These are phyloP conservation scores for Termitomyces sp. DNA, from an alignment of 768 basidiomycete genomes.

Conservation along the genomic window DNA sequence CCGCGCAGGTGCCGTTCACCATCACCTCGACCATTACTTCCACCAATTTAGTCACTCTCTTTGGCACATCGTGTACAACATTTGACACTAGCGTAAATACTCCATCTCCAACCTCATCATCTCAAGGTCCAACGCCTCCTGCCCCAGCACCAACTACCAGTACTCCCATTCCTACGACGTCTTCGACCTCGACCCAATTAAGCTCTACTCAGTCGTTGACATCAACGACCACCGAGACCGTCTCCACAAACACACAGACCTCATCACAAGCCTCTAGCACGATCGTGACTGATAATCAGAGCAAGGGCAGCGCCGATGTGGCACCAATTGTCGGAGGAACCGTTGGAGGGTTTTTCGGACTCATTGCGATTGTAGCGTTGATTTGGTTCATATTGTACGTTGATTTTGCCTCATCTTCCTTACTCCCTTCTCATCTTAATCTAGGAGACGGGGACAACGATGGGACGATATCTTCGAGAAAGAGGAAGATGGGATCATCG, in stretches of 20 bases:
- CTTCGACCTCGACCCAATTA: constrained; percentile 22
- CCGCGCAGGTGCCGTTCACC: constrained; percentile 36
- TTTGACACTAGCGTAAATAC: constrained; percentile 1
- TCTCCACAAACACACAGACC: constrained; percentile 29
- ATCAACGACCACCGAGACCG: constrained; percentile 25
- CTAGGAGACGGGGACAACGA: constrained; percentile 36
- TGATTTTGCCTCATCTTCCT: constrained; percentile 2
- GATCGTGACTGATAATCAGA: constrained; percentile 17
- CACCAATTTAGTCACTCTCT: constrained; percentile 33
- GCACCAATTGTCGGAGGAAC: constrained; percentile 49
- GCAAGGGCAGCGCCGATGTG: constrained; percentile 21
- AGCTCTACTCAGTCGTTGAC: constrained; percentile 37
- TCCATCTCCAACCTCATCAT: not conserved
- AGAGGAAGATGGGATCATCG: constrained; percentile 25
- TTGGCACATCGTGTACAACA: constrained; percentile 28
- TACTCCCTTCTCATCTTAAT: constrained; percentile 7
- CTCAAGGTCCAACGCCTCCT: constrained; percentile 7
- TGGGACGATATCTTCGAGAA: constrained; percentile 52
- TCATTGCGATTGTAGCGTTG: constrained; percentile 35
- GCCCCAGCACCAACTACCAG: not conserved
- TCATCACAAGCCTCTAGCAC: constrained; percentile 27
- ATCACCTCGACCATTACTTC: constrained; percentile 25
- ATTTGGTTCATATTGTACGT: constrained; percentile 49
- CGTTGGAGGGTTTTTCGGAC: constrained; percentile 48
- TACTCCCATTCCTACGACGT: constrained; percentile 22